Evolutionary conservation across 331 rosid species (phyloP), one percentile per base, ranked within the genome.

Genomic region (Quercus tomentella): DNA sequence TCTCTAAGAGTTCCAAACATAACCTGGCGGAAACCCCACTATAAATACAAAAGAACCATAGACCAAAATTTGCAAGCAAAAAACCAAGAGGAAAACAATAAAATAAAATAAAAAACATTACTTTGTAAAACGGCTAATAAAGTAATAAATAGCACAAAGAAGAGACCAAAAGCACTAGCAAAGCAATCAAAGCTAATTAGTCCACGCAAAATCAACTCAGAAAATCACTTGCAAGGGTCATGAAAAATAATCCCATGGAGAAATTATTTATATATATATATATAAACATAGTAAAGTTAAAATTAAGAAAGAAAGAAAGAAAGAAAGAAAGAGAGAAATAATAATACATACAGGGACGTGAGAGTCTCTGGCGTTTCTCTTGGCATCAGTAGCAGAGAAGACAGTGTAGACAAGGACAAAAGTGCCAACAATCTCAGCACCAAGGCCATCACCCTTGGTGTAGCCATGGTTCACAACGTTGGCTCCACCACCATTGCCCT

Each of bases 331-430:
- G 51, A 28, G 18, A 66, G 77, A 35, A 21, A 2, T 18, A 20
- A 21, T 33, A 75, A 28, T 54, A 73, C 94, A 23, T 78, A 94
- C 98, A 60, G 98, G 98, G 77, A 94, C 98, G 12, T 94, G 98
- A 75, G 97, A 92, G 82, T 94, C 98, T 72, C 97, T 83, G 16
- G 98, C 98, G 2, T 80, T 94, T 86, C 97, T 91, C 90, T 94
- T 94, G 77, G 98, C 97, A 75, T 94, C 98, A 55, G 98, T 94
- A 60, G 98, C 97, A 4, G 98, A 94, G 85, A 94, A 94, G 55
- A 93, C 98, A 12, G 97, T 93, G 98, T 93, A 93, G 26, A 92
- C 98, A 58, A 94, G 97, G 70, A 94, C 82, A 77, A 94, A 94
- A n/a, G 98, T 94, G 17, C 98, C 98, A 18, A 94, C 72, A 76